Percentiles rank a stretch among this genome's conserved stretches.
phyloP scores from a whole-genome alignment of 768 basidiomycete genomes.

The Arthromyces matolae region DNA sequence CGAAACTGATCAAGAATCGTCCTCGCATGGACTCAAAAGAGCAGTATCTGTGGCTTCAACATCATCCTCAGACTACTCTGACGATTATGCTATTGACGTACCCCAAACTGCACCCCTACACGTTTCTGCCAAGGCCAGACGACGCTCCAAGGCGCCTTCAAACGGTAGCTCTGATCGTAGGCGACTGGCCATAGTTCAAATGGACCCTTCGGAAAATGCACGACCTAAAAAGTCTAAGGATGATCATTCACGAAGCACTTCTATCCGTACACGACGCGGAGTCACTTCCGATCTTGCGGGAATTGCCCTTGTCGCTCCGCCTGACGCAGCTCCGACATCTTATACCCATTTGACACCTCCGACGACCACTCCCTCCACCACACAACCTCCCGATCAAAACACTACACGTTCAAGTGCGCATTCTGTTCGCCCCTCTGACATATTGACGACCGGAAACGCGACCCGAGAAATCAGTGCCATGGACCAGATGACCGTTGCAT shows the following conservation, averaged over 20 bases:
- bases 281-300: constrained; percentile 40
- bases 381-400: constrained; percentile 13
- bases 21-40: constrained; percentile 24
- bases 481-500: constrained; percentile 31
- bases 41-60: constrained; percentile 33
- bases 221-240: constrained; percentile 23
- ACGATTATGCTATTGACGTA: constrained; percentile 28
- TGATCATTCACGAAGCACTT: constrained; percentile 24
- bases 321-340: constrained; percentile 55
- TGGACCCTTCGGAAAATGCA: constrained; percentile 38
- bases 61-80: constrained; percentile 52
- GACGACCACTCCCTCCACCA: constrained; percentile 40
- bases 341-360: constrained; percentile 55
- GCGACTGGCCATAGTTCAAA: constrained; percentile 62
- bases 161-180: constrained; percentile 62
- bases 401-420: constrained; percentile 25
- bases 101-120: constrained; percentile 20
- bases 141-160: constrained; percentile 51
- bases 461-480: constrained; percentile 46
- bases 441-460: constrained; percentile 23
- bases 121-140: constrained; percentile 27
- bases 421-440: constrained; percentile 48
- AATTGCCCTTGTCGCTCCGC: constrained; percentile 69
- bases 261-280: constrained; percentile 37
- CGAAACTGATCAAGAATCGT: constrained; percentile 19